Base-by-base conservation (phyloP, 768 basidiomycete species). In the Collybiopsis confluens region DNA sequence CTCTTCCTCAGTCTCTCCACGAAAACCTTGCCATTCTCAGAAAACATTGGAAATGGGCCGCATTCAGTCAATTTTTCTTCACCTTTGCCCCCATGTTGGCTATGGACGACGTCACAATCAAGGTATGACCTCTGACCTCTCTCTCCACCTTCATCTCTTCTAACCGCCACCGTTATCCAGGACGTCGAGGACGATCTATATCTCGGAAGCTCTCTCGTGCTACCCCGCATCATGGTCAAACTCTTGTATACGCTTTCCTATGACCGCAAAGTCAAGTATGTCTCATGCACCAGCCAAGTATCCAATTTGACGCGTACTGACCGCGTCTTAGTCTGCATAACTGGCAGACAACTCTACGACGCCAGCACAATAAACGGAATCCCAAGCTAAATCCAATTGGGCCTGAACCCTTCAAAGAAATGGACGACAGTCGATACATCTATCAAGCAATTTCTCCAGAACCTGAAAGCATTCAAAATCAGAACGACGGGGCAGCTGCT, bases 21-120 rank as follows among this genome's bases (percentile, higher is more conserved):
- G 66, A 74, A 40, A 73, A 82, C 61, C 66, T 87, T 49, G 56
- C 65, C 42, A 63, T 72, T 26, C 84, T 97, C 48, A 79, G 93
- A 53, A 83, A 74, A 54, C 82, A 92, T 58, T 95, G 91, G 91
- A 86, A 89, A 76, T 96, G 92, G 92, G 93, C 93, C 4, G 88
- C 87, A 23, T 88, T 94, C 69, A 81, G 81, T 69, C 92, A 95
- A 67, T 95, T 96, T 78, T 86, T 91, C 71, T 86, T 79, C 67
- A 92, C 88, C 24, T 96, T 95, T 71, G 76, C 79, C 45, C 78
- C 79, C 46, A 75, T 94, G 54, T 80, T 95, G 59, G 75, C 82
- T 36, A 77, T 88, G 73, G 70, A 79, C 41, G 88, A 90, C 62
- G 80, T 93, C 57, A 75, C 88, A 40, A 70, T 90, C 37, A 64